Evolutionary conservation across 2,329 filamentous ascomycete genomes (phyloP).

Genomic region (Colletotrichum simmondsii): DNA sequence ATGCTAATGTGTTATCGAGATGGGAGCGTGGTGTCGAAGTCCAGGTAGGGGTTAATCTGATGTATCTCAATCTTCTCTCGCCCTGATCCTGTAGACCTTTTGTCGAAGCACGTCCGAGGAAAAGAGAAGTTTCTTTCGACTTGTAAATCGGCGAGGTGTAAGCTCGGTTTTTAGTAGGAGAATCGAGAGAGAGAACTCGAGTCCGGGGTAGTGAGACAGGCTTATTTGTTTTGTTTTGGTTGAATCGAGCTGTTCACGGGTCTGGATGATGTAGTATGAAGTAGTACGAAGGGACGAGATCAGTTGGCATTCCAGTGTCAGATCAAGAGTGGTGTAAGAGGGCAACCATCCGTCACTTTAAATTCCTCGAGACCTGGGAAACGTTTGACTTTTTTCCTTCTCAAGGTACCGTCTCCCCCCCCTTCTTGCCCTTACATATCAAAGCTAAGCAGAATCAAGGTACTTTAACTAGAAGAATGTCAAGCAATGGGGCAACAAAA

Average conservation of each 20-base stretch:
- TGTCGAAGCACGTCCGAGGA: neutral
- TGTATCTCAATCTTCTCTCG: neutral
- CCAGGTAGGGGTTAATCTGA: neutral
- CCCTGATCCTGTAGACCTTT: neutral
- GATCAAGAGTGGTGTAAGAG: neutral
- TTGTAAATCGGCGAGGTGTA: neutral
- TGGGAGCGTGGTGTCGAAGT: neutral
- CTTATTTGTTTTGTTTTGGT: conserved; percentile 22
- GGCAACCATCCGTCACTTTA: neutral
- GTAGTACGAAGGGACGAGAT: neutral
- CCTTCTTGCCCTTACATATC: neutral
- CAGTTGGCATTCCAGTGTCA: conserved; percentile 10
- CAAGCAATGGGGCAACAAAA: neutral
- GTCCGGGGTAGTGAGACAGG: conserved; percentile 15
- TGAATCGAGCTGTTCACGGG: neutral
- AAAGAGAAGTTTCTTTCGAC: neutral
- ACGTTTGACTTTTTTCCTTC: neutral
- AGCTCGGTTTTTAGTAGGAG: neutral
- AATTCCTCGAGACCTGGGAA: neutral
- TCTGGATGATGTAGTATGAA: neutral
- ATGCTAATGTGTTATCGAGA: neutral
- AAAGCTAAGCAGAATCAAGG: neutral
- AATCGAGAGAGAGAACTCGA: neutral
- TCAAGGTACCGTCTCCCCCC: neutral
- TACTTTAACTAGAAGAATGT: no score